Conservation (phyloP, 2,329 filamentous ascomycete species). For the Parascedosporium putredinis region DNA sequence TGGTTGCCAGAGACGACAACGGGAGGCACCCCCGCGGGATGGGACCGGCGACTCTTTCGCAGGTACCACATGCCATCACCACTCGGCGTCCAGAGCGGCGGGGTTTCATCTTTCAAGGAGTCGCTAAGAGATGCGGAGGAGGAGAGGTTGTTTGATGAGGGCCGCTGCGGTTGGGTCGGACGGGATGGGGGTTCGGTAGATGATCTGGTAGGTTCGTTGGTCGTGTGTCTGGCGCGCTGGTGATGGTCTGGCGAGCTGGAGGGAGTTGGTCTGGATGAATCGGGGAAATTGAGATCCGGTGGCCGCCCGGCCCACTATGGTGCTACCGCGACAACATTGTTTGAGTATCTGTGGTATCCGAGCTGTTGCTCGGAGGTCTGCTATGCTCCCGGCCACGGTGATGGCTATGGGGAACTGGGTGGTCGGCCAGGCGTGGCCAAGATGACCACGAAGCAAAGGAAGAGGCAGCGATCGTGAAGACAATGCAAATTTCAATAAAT, state of each 20-base stretch:
- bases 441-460: slow-evolving; percentile 5
- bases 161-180: background rate
- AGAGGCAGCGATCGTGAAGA: background rate
- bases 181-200: slow-evolving; percentile 27
- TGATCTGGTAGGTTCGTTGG: slow-evolving; percentile 24
- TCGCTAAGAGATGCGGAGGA: slow-evolving; percentile 37
- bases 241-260: background rate
- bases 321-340: slow-evolving; percentile 12
- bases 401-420: slow-evolving; percentile 6
- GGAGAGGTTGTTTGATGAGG: background rate
- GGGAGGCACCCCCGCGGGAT: background rate
- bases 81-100: slow-evolving; percentile 20
- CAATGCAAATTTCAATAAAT: background rate
- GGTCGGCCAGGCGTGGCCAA: background rate
- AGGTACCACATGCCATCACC: background rate
- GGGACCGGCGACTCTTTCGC: background rate
- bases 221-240: slow-evolving; percentile 10
- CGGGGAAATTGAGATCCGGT: background rate
- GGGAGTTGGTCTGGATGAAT: background rate
- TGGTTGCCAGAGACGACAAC: background rate
- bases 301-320: slow-evolving; percentile 10
- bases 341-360: slow-evolving; percentile 12
- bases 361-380: slow-evolving; percentile 12
- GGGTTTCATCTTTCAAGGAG: slow-evolving; percentile 48
- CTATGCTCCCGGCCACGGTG: slow-evolving; percentile 12